Conservation (phyloP, 129 eudicot species). For the Saposhnikovia divaricata region DNA sequence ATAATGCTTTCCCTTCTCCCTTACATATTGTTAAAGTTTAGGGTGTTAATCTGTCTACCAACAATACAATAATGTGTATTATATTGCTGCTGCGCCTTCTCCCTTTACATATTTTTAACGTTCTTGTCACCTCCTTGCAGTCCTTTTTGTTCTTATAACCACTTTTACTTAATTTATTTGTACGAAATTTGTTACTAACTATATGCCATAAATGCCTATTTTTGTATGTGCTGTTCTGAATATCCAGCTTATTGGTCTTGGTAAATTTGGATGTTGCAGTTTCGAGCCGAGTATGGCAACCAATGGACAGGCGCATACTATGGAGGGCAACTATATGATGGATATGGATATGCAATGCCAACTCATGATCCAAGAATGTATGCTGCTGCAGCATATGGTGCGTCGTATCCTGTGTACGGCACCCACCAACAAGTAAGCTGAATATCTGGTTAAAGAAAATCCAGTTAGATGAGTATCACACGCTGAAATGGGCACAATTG, state of each 20-base stretch:
- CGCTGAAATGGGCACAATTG: constrained; percentile 10
- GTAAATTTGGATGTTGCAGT: constrained; percentile 28
- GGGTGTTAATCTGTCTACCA: not conserved
- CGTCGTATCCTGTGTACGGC: constrained; percentile 72
- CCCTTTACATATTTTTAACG: not conserved
- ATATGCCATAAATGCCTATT: not conserved
- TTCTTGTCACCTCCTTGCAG: not conserved
- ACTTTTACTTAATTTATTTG: not conserved
- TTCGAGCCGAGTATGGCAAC: constrained; percentile 60
- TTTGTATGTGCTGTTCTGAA: not conserved
- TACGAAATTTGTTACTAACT: not conserved
- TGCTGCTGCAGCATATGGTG: constrained; percentile 70
- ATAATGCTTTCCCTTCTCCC: not conserved
- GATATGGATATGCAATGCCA: constrained; percentile 72
- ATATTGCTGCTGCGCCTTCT: not conserved
- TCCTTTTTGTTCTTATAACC: not conserved
- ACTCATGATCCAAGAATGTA: constrained; percentile 81
- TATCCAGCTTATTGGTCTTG: not conserved
- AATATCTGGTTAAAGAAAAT: not conserved
- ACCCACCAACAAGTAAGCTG: constrained; percentile 85
- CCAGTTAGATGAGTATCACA: not conserved
- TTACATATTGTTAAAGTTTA: not conserved
- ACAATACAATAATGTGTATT: not conserved
- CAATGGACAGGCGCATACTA: constrained; percentile 79
- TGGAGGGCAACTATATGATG: constrained; percentile 67